Evolutionary conservation across 2,329 filamentous ascomycete genomes (phyloP), one percentile per base, ranked within the genome.

Genomic region (Calonectria hawksworthii): DNA sequence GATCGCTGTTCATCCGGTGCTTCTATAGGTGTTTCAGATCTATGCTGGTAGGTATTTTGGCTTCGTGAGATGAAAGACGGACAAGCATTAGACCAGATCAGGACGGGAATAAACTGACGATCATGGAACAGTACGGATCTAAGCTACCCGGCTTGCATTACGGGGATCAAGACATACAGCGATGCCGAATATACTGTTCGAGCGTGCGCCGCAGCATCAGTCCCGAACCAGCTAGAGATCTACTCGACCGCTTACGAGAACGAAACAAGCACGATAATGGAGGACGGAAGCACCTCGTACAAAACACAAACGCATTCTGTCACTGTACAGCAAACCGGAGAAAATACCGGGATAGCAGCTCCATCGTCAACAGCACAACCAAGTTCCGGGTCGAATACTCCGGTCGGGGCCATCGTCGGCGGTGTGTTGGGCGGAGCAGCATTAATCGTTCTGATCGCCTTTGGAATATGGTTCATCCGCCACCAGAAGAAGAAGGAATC

Each of bases 391-490:
- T 34, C 61, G 8, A 34, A 16, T 18, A 26, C 38, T 11, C 61
- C 61, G 13, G 61, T 72, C 11, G 69, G 69, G n/a, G 61, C 69
- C 16, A 72, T 72, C 23, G 61, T 72, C 10, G 69, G 69, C 7
- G 69, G 69, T 16, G 63, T 67, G 10, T n/a, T 72, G n/a, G 69
- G 61, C 3, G 69, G 69, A 23, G 28, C 44, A 1, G 69, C 69
- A 5, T 36, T 72, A 38, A 50, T 72, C 10, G 50, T 28, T 36
- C 32, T 72, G n/a, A 32, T 72, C 11, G 69, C 16, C 9, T 67
- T 72, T 38, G 69, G 69, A 23, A 30, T 72, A 18, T 72, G 69
- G 69, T 72, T 66, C 61, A 66, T 72, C 16, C 61, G 69, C 4
- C 65, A 66, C 16, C 69, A 72, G 32, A 66, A 72, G 61, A 66